These are phyloP conservation scores for Talaromyces sp. DNA, from an alignment of 2,329 filamentous ascomycete genomes.

Conservation along the genomic window DNA sequence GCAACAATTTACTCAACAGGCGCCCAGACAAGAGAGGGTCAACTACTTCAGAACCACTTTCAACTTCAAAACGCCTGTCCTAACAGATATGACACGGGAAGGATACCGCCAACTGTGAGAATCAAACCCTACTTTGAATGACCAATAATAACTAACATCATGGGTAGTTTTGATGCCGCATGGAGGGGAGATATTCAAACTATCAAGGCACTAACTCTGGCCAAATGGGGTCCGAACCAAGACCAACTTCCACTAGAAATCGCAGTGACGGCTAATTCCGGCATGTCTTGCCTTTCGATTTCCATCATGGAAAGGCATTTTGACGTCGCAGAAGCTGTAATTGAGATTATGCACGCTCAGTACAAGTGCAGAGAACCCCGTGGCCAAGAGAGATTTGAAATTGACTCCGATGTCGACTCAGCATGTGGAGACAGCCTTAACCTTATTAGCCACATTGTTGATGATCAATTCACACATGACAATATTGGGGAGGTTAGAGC, in stretches of 20 bases:
- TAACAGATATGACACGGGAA: conserved; percentile 55
- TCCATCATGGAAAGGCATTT: conserved; percentile 68
- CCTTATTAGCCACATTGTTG: conserved; percentile 57
- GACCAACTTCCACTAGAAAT: conserved; percentile 65
- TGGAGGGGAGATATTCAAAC: conserved; percentile 70
- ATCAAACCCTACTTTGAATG: conserved; percentile 38
- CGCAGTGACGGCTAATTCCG: conserved; percentile 56
- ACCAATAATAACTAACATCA: conserved; percentile 54
- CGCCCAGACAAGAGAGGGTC: neutral
- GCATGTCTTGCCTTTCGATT: conserved; percentile 67
- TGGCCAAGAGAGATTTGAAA: conserved; percentile 40
- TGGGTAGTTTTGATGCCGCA: conserved; percentile 60
- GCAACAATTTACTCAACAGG: no score
- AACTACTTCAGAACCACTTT: conserved; percentile 47
- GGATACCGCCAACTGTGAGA: conserved; percentile 67
- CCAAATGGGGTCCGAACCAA: conserved; percentile 46
- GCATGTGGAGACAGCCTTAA: conserved; percentile 36
- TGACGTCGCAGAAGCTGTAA: conserved; percentile 64
- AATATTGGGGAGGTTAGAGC: conserved; percentile 71
- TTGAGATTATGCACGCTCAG: conserved; percentile 72
- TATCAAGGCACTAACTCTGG: conserved; percentile 49
- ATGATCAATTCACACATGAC: conserved; percentile 73
- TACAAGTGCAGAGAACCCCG: conserved; percentile 61
- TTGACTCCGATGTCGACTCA: conserved; percentile 23
- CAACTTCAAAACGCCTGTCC: conserved; percentile 37